Conservation (phyloP, 495 filamentous ascomycete genomes). For the Talaromyces thailandensis region DNA sequence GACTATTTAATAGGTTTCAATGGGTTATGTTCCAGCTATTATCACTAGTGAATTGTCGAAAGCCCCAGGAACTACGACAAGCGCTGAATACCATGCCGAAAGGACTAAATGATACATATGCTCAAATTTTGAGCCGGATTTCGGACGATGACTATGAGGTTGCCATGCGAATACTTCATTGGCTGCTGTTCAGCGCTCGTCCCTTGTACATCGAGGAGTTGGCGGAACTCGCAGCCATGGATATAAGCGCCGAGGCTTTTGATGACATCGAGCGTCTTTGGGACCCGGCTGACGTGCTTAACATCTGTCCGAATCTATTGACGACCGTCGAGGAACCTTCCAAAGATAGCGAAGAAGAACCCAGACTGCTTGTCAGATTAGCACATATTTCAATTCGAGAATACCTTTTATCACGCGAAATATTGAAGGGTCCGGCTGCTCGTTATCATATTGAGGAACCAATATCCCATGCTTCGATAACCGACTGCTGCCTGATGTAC, state of each 20-base stretch:
- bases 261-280: conserved; percentile 4
- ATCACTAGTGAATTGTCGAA: conserved; percentile 13
- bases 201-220: conserved; percentile 14
- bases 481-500: not conserved
- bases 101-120: conserved; percentile 24
- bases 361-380: conserved; percentile 4
- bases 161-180: conserved; percentile 18
- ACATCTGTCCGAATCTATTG: conserved; percentile 11
- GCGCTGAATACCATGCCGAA: conserved; percentile 17
- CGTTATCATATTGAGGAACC: not conserved
- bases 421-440: not conserved
- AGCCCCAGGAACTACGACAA: conserved; percentile 1
- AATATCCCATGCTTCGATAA: not conserved
- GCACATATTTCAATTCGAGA: conserved; percentile 17
- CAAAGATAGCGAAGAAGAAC: not conserved
- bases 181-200: conserved; percentile 15
- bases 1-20: conserved; percentile 21
- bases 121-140: conserved; percentile 19
- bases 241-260: conserved; percentile 3
- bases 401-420: conserved; percentile 9
- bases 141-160: conserved; percentile 5
- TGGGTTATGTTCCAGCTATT: conserved; percentile 27
- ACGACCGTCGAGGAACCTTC: conserved; percentile 4
- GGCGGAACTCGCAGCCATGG: not conserved
- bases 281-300: conserved; percentile 8